Evolutionary conservation across 257 asterid genomes (phyloP).

Genomic region (Solanum etuberosum): DNA sequence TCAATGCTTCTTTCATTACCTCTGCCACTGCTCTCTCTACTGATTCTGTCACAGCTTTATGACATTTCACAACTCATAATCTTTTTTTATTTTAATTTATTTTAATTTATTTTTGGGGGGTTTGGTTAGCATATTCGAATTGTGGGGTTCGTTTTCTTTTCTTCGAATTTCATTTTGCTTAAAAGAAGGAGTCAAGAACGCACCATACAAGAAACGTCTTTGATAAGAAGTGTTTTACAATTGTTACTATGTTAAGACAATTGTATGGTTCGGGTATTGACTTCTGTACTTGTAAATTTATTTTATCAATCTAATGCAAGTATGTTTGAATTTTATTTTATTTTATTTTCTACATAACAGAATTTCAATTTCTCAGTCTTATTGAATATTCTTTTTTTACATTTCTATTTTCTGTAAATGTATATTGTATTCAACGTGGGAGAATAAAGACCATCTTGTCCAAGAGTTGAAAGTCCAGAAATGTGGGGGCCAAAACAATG

Average conservation of each 20-base stretch:
- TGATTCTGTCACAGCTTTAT: constrained; percentile 21
- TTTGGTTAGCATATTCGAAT: not conserved
- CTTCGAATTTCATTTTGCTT: not conserved
- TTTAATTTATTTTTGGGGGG: not conserved
- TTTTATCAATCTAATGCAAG: constrained; percentile 1
- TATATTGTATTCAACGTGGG: constrained; percentile 4
- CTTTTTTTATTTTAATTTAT: not conserved
- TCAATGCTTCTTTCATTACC: constrained; percentile 44
- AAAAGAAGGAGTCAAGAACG: constrained; percentile 55
- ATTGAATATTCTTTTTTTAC: not conserved
- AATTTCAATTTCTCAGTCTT: not conserved
- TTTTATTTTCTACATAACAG: not conserved
- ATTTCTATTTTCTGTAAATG: not conserved
- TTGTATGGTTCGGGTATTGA: constrained; percentile 99
- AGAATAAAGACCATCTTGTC: constrained; percentile 28
- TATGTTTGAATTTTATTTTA: not conserved
- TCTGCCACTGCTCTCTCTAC: constrained; percentile 1
- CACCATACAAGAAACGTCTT: constrained; percentile 24
- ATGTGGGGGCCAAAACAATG: constrained; percentile 35
- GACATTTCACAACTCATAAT: constrained; percentile 26
- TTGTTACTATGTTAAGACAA: constrained; percentile 6
- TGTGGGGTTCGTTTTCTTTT: not conserved
- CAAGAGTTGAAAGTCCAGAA: constrained; percentile 36
- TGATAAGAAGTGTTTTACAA: constrained; percentile 11
- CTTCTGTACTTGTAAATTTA: constrained; percentile 34